Evolutionary conservation across 371 early-diverging fungal species (phyloP).

Genomic region (Circinella minor): DNA sequence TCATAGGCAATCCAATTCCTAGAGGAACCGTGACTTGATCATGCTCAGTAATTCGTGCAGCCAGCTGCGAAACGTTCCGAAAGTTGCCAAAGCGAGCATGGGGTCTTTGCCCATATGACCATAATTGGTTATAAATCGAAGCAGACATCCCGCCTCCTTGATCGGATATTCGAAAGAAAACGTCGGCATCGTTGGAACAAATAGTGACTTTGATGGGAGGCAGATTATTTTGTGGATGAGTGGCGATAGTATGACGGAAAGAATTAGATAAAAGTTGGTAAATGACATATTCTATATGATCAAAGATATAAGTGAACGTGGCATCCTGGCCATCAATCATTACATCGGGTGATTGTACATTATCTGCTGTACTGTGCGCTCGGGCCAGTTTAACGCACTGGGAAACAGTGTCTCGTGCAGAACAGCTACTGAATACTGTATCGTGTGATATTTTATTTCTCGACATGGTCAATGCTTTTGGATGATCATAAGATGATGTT

Average conservation of each 20-base stretch:
- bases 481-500: too few relatives aligned
- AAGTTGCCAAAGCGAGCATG: constrained; percentile 61
- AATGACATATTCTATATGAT: constrained; percentile 86
- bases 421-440: constrained; percentile 64
- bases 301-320: constrained; percentile 82
- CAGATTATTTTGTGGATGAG: constrained; percentile 16
- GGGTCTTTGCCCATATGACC: constrained; percentile 67
- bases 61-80: constrained; percentile 59
- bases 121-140: constrained; percentile 59
- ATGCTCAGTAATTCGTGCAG: constrained; percentile 61
- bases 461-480: neutral
- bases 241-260: constrained; percentile 54
- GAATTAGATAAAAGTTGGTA: constrained; percentile 83
- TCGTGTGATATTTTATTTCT: constrained; percentile 17
- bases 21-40: constrained; percentile 50
- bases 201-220: constrained; percentile 76
- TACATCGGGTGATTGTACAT: constrained; percentile 39
- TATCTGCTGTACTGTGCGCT: constrained; percentile 21
- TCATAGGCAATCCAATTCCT: constrained; percentile 87
- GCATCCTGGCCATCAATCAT: constrained; percentile 68
- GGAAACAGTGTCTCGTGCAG: constrained; percentile 59
- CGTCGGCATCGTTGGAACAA: constrained; percentile 60
- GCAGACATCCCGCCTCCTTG: constrained; percentile 78
- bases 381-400: constrained; percentile 60
- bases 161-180: constrained; percentile 84